Evolutionary conservation across 257 asterid species (phyloP).

Genomic region (Osmanthus fragrans): DNA sequence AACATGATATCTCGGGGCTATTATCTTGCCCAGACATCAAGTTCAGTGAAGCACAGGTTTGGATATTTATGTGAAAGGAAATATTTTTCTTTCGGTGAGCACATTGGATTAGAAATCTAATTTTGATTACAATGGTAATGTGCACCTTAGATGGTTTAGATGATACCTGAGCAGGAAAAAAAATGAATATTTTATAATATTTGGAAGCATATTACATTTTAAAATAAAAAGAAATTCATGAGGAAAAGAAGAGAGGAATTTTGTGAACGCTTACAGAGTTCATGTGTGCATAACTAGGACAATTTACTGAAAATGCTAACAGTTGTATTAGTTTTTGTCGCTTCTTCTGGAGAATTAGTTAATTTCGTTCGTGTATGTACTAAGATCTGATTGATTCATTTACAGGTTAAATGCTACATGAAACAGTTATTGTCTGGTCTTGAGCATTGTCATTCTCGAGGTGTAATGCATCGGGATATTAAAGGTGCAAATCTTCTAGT

Average conservation of each 20-base stretch:
- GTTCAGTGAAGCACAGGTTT: slow-evolving; percentile 91
- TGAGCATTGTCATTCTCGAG: slow-evolving; percentile 90
- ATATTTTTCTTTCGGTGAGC: neutral
- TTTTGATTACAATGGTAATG: neutral
- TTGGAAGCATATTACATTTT: neutral
- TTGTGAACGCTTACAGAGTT: neutral
- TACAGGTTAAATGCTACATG: slow-evolving; percentile 88
- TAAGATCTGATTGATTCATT: slow-evolving; percentile 15
- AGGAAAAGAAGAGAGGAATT: neutral
- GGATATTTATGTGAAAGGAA: slow-evolving; percentile 2
- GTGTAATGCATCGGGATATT: slow-evolving; percentile 93
- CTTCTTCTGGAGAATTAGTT: neutral
- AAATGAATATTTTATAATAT: neutral
- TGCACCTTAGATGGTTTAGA: neutral
- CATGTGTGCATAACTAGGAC: neutral
- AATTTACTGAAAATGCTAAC: neutral
- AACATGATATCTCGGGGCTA: slow-evolving; percentile 90
- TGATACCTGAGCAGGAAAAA: neutral
- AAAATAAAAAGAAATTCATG: neutral
- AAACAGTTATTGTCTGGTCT: slow-evolving; percentile 90
- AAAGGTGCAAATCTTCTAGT: slow-evolving; percentile 96
- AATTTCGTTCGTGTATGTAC: neutral
- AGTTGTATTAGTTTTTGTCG: neutral
- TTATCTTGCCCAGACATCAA: slow-evolving; percentile 71
- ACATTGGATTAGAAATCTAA: neutral